Evolutionary conservation across 148 eudicot species (phyloP).

Genomic region (Mesembryanthemum crystallinum): DNA sequence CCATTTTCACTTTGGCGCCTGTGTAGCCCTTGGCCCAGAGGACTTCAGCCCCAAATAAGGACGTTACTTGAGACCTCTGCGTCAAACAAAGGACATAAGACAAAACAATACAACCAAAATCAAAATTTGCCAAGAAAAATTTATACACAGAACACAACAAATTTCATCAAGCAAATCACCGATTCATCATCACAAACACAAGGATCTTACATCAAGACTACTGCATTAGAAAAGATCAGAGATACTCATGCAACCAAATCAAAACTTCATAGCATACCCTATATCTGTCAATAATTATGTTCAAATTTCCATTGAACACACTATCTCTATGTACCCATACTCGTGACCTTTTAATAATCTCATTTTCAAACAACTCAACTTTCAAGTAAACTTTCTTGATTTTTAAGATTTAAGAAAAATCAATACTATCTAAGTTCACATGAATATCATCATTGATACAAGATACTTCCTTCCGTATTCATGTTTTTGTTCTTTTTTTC

Average conservation of each 20-base stretch:
- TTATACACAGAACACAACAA: background rate
- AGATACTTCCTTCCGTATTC: no score
- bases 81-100: conserved; percentile 18
- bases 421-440: no score
- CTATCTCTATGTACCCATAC: background rate
- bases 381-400: background rate
- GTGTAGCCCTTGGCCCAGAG: conserved; percentile 94
- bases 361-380: background rate
- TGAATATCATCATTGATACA: no score
- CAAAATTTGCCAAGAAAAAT: background rate
- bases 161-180: background rate
- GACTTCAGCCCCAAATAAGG: conserved; percentile 83
- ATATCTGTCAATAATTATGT: background rate
- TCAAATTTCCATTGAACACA: no score
- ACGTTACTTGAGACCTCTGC: conserved; percentile 97
- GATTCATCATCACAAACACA: background rate
- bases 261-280: no score
- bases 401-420: background rate
- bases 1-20: conserved; percentile 95
- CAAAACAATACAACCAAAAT: background rate
- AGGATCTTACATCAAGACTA: background rate
- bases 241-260: background rate
- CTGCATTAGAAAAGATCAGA: conserved; percentile 2
- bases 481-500: background rate
- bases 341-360: background rate